Evolutionary conservation across 2,329 filamentous ascomycete species (phyloP), one percentile per base, ranked within the genome.

Genomic region (Basipetospora chlamydospora): DNA sequence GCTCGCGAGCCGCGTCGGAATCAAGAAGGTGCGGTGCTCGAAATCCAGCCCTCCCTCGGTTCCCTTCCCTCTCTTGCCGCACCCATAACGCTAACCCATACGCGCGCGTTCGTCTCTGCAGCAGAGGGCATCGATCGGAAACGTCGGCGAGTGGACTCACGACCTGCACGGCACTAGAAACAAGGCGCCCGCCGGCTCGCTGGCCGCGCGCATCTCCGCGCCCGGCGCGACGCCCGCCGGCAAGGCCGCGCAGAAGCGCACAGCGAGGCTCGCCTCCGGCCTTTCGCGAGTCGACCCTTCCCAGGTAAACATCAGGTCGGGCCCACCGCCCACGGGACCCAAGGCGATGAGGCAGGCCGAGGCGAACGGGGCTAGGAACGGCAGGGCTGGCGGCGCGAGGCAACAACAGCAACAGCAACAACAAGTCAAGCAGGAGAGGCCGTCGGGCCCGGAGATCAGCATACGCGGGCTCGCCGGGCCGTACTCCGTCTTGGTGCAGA

Each of bases 391-490:
- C n/a, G 21, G 11, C 25, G 26, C 9, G 21, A n/a, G 18, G 28
- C 38, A 32, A 22, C 35, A 42, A 8, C 29, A 41, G 36, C 11
- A 34, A 21, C 12, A 29, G 42, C 33, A 43, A 41, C 31, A 41
- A 42, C 33, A 49, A 22, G n/a, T 13, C 26, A 9, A 13, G 15
- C 8, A 11, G 23, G 5, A 10, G 23, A 18, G 28, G 54, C 52
- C 35, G 52, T 48, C 37, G 49, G 50, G 13, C 44, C 55, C 39
- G 43, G 75, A 77, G 15, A 68, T 88, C 31, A 76, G 68, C 25
- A 87, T 90, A 44, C 66, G 74, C 37, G 83, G 83, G n/a, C 60
- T 79, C 7, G 77, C 77, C 1, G 78, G 80, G 0, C 80, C 80
- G 1, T 83, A 72, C 47, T 69, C 72, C 13, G 70, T 90, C 17